Conservation (phyloP, 2,329 filamentous ascomycete genomes). For the Coniochaeta sp. region DNA sequence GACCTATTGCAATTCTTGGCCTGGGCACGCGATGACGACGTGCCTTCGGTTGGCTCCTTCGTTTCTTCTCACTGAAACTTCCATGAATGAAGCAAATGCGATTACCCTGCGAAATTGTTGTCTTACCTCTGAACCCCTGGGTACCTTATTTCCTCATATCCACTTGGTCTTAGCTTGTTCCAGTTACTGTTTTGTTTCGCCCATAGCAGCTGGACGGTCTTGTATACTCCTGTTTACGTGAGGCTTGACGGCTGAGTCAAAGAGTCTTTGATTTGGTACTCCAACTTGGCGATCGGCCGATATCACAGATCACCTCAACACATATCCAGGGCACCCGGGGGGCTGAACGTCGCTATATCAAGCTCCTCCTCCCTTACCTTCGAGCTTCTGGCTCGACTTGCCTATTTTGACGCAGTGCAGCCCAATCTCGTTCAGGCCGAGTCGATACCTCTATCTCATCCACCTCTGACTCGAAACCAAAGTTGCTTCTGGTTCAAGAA, state of each 20-base stretch:
- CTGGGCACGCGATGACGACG: neutral
- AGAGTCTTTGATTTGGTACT: neutral
- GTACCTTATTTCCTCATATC: neutral
- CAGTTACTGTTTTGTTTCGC: neutral
- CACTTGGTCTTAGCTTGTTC: neutral
- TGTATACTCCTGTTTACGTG: neutral
- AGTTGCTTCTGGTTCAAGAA: neutral
- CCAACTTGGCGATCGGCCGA: neutral
- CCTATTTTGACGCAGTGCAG: neutral
- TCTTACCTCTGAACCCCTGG: neutral
- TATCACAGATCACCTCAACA: neutral
- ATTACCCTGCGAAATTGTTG: neutral
- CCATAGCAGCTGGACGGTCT: neutral
- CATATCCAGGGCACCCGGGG: neutral
- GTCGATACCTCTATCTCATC: neutral
- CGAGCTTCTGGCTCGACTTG: neutral
- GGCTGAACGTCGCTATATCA: neutral
- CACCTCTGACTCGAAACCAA: neutral
- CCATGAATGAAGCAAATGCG: neutral
- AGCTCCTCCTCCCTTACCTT: neutral
- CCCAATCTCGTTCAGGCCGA: neutral
- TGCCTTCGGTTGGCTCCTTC: constrained; percentile 1
- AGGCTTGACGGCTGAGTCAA: neutral
- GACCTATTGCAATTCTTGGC: neutral
- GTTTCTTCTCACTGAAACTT: neutral